Conservation (phyloP, 371 early-diverging fungal genomes). For the Gilbertella persicaria region DNA sequence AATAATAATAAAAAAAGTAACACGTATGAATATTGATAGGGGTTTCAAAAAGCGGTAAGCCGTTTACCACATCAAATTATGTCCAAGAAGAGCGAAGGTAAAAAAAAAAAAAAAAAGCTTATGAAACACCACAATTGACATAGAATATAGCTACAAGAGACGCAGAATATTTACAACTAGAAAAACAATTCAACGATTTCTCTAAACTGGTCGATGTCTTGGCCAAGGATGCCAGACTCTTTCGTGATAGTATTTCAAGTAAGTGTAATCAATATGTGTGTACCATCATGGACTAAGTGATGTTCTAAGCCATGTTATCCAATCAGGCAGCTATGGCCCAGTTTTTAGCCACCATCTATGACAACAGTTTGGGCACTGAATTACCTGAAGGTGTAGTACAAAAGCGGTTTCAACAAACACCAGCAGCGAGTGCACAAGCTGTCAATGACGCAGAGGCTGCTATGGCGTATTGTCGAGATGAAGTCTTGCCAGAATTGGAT, state of each 20-base stretch:
- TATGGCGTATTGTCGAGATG: conserved; percentile 63
- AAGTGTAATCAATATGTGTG: conserved; percentile 1
- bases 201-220: conserved; percentile 58
- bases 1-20: not conserved
- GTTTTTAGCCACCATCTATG: conserved; percentile 63
- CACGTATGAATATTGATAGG: conserved; percentile 10
- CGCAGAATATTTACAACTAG: conserved; percentile 65
- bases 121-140: not conserved
- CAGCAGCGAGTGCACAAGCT: conserved; percentile 62
- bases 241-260: conserved; percentile 75
- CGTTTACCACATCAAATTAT: conserved; percentile 42
- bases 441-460: conserved; percentile 65
- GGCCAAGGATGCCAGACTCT: conserved; percentile 68
- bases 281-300: too few species aligned
- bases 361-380: conserved; percentile 33
- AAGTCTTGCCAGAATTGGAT: conserved; percentile 70
- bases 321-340: conserved; percentile 74
- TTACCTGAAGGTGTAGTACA: conserved; percentile 39
- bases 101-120: not conserved
- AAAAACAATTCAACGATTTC: conserved; percentile 61
- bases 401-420: conserved; percentile 49
- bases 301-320: conserved; percentile 55
- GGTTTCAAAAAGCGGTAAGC: conserved; percentile 37
- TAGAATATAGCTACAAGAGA: conserved; percentile 63
- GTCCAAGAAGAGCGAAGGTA: conserved; percentile 52